Percentiles rank a stretch among this genome's conserved stretches.
Evolutionary conservation across 1,284 basidiomycete species (phyloP).

Genomic region (Ceratobasidium sp.): DNA sequence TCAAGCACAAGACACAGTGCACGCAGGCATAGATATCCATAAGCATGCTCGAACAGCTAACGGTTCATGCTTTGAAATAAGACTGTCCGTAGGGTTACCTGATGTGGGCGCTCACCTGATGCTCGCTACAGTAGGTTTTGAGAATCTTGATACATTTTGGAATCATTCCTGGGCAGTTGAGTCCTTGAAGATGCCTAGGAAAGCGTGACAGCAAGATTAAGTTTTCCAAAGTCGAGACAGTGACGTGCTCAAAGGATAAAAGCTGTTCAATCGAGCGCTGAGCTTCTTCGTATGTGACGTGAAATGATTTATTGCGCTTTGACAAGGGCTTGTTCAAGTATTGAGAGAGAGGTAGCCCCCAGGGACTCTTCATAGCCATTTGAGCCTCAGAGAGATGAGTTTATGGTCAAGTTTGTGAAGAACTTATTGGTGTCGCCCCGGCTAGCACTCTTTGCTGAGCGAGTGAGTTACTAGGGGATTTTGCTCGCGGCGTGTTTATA

Average conservation of each 20-base stretch:
- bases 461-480: not conserved
- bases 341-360: slow-evolving; percentile 4
- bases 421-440: not conserved
- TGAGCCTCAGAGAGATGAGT: not conserved
- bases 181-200: slow-evolving; percentile 3
- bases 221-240: slow-evolving; percentile 2
- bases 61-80: not conserved
- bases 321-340: slow-evolving; percentile 6
- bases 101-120: not conserved
- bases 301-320: slow-evolving; percentile 1
- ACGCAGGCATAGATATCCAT: slow-evolving; percentile 1
- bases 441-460: not conserved
- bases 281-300: not conserved
- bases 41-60: slow-evolving; percentile 1
- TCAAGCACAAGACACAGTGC: slow-evolving; percentile 6
- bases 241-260: not conserved
- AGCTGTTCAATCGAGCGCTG: not conserved
- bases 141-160: not conserved
- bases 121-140: not conserved
- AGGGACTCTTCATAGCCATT: not conserved
- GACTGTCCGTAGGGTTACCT: not conserved
- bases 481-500: not conserved
- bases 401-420: not conserved
- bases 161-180: not conserved
- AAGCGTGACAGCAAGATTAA: not conserved